phyloP scores from a whole-genome alignment of 2,329 filamentous ascomycete species.

The Alternaria sp. region DNA sequence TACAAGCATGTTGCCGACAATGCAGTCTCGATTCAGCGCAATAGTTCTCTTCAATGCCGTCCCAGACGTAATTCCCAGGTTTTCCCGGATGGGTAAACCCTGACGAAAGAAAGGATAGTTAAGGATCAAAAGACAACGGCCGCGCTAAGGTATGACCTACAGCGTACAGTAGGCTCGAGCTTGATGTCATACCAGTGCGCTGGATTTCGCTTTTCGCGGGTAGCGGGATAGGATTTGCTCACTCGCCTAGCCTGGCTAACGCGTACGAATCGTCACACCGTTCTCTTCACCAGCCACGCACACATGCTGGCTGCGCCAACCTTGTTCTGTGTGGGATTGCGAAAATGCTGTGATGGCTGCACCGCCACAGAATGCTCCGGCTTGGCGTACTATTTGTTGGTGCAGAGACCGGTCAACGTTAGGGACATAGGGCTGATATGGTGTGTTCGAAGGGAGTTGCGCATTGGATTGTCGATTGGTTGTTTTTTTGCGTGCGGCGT shows the following conservation, averaged over 20 bases:
- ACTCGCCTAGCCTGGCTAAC: slow-evolving; percentile 3
- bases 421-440: background rate
- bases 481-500: background rate
- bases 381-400: background rate
- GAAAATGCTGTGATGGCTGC: background rate
- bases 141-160: slow-evolving; percentile 8
- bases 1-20: slow-evolving; percentile 12
- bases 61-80: background rate
- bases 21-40: background rate
- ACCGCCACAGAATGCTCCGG: slow-evolving; percentile 7
- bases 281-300: background rate
- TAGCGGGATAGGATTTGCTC: slow-evolving; percentile 4
- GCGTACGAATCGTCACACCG: background rate
- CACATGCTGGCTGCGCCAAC: background rate
- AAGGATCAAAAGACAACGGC: background rate
- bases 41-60: background rate
- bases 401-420: background rate
- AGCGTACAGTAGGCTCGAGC: background rate
- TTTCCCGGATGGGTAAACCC: background rate
- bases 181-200: slow-evolving; percentile 13
- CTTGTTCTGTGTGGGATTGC: slow-evolving; percentile 2
- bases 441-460: background rate
- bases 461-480: background rate
- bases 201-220: slow-evolving; percentile 12
- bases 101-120: background rate